These are phyloP conservation scores for Corylus americana DNA, from an alignment of 306 rosid genomes.

Conservation along the genomic window DNA sequence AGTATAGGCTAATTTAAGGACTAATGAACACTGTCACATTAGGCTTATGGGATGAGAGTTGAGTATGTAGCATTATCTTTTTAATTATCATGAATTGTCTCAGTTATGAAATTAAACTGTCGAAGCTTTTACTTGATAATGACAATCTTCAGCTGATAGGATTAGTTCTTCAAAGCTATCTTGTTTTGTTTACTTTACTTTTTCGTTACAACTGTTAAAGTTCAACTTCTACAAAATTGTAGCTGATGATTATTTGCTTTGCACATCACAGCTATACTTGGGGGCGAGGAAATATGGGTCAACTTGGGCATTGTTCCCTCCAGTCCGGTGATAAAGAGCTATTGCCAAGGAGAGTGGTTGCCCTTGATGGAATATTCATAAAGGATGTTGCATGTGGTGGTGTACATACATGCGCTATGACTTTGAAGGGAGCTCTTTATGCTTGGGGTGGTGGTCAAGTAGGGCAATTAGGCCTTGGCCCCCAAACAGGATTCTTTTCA, in stretches of 20 bases:
- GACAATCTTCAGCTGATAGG: neutral
- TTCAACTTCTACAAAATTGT: neutral
- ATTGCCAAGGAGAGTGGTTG: constrained; percentile 85
- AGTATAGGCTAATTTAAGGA: no score
- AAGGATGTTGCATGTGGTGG: constrained; percentile 84
- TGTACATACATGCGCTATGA: constrained; percentile 81
- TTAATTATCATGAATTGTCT: neutral
- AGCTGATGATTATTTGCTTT: constrained; percentile 29
- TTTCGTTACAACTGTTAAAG: neutral
- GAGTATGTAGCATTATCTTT: no score
- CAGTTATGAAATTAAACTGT: neutral
- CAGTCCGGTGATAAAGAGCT: constrained; percentile 83
- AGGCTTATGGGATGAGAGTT: no score
- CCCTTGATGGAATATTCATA: constrained; percentile 66
- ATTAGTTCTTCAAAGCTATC: neutral
- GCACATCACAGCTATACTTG: constrained; percentile 73
- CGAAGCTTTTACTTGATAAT: neutral
- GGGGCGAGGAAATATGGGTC: constrained; percentile 96
- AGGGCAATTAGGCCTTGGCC: constrained; percentile 96
- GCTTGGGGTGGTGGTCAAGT: constrained; percentile 96
- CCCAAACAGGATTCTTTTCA: constrained; percentile 77
- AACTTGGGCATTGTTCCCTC: constrained; percentile 95
- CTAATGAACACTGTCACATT: no score
- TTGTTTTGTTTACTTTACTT: neutral
- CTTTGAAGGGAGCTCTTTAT: constrained; percentile 79